A percentile compares a stretch with the other conserved stretches of the same genome.
Conservation (phyloP, 257 asterid species). For the Capsicum baccatum region DNA sequence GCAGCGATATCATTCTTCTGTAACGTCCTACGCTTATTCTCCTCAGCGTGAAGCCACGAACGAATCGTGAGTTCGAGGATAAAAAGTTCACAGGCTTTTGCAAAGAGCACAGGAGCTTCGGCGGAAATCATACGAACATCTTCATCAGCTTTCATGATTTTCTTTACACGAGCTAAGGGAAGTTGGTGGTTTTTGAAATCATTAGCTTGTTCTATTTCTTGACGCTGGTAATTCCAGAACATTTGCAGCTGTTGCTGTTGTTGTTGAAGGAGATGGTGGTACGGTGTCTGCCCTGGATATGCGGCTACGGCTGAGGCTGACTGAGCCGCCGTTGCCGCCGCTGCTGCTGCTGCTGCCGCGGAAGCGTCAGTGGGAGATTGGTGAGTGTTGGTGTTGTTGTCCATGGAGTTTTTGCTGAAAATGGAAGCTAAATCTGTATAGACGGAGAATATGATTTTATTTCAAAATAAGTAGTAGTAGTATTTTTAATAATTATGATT, state of each 20-base stretch:
- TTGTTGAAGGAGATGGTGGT: slow-evolving; percentile 84
- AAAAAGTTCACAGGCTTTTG: slow-evolving; percentile 94
- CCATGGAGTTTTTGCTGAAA: slow-evolving; percentile 45
- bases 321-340: slow-evolving; percentile 49
- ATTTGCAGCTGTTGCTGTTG: slow-evolving; percentile 81
- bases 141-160: slow-evolving; percentile 95
- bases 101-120: slow-evolving; percentile 86
- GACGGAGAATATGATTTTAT: too few relatives aligned
- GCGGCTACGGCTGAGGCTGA: slow-evolving; percentile 25
- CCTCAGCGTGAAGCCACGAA: slow-evolving; percentile 97
- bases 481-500: too few relatives aligned
- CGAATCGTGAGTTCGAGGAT: slow-evolving; percentile 90
- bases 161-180: slow-evolving; percentile 88
- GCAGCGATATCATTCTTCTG: slow-evolving; percentile 96
- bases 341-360: slow-evolving; percentile 27
- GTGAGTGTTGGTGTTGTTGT: slow-evolving; percentile 38
- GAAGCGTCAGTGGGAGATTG: slow-evolving; percentile 53
- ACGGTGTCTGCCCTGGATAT: slow-evolving; percentile 60
- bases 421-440: slow-evolving; percentile 15
- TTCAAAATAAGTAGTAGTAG: too few relatives aligned
- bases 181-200: slow-evolving; percentile 92
- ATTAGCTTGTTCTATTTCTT: slow-evolving; percentile 80
- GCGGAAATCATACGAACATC: slow-evolving; percentile 97
- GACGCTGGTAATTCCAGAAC: slow-evolving; percentile 80
- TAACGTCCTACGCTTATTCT: slow-evolving; percentile 88